phyloP scores from a whole-genome alignment of 768 basidiomycete species.

The Dentipellis fragilis region DNA sequence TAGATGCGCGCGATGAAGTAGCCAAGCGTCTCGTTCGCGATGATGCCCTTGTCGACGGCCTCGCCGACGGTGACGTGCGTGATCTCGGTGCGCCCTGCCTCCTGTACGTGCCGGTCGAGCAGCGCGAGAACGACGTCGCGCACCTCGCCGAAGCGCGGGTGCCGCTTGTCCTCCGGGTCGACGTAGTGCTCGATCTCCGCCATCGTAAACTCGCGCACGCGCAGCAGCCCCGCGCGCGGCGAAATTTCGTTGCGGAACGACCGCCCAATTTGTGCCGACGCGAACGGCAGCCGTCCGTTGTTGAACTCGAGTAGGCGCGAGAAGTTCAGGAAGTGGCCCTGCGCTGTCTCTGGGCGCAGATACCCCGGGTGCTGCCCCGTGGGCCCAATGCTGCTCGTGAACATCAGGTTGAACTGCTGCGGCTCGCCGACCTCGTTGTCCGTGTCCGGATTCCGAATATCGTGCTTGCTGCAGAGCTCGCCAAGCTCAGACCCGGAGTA shows the following conservation, averaged over 20 bases:
- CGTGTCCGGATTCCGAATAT: conserved; percentile 84
- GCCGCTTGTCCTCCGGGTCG: conserved; percentile 86
- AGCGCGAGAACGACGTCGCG: conserved; percentile 66
- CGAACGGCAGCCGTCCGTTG: conserved; percentile 93
- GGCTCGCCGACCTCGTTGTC: conserved; percentile 90
- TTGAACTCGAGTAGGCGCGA: conserved; percentile 95
- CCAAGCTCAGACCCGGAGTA: conserved; percentile 86
- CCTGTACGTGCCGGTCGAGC: conserved; percentile 78
- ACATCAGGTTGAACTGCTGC: conserved; percentile 97
- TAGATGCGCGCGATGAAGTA: conserved; percentile 94
- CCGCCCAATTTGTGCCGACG: conserved; percentile 92
- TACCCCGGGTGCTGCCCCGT: conserved; percentile 95
- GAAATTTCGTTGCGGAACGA: conserved; percentile 98
- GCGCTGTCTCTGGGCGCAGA: conserved; percentile 96
- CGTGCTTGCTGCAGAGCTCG: conserved; percentile 68
- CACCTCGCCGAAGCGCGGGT: conserved; percentile 75
- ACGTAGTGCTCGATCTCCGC: conserved; percentile 99
- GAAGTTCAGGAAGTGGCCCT: conserved; percentile 99
- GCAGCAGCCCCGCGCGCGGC: conserved; percentile 89
- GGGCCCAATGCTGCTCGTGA: conserved; percentile 92
- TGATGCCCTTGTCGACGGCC: conserved; percentile 75
- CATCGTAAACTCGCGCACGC: conserved; percentile 99
- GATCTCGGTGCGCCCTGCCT: conserved; percentile 56
- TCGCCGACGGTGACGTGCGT: conserved; percentile 72
- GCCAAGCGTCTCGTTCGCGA: conserved; percentile 95